Evolutionary conservation across 2,329 filamentous ascomycete genomes (phyloP), one percentile per base, ranked within the genome.

Genomic region (Penicillium brevicompactum): DNA sequence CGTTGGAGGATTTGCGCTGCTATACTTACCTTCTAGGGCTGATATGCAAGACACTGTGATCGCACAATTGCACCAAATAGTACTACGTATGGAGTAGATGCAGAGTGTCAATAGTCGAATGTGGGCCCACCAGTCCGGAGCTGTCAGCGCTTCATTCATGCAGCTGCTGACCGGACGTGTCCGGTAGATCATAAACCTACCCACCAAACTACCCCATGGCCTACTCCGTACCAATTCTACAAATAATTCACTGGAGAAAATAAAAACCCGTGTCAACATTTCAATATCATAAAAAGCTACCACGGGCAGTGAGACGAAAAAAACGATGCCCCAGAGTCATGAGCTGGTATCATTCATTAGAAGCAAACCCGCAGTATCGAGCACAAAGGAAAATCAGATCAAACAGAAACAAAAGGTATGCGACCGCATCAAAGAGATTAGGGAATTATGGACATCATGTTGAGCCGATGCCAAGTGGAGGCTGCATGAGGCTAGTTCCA

Each of bases 331-430:
- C 65, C 62, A 65, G 58, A 59, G 64, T 63, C 62, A 67, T 69
- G 67, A 71, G 68, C 66, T 72, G 72, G 72, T 74, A 74, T 74
- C 72, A 73, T 70, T 64, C 61, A 65, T 66, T 59, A 62, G 51
- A 62, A 61, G 57, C 27, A 53, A 66, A 51, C 52, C 59, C 61
- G 55, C 57, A 57, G 53, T 47, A 62, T 49, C 46, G 53, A 62
- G 56, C 53, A 51, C 44, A 55, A 61, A 42, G 53, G 50, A 55
- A 57, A 59, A 55, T 18, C 46, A 49, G 61, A 59, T 27, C 37
- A 45, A 45, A 31, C 55, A 49, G 10, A 53, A 43, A 48, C 32
- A 41, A 56, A 49, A 45, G 60, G 30, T 52, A 58, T 57, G 54
- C 59, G 56, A 59, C 58, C 54, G 58, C 60, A 42, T 27, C 49